Conservation (phyloP, 306 rosid species). For the Cyclanthera cordifolia region DNA sequence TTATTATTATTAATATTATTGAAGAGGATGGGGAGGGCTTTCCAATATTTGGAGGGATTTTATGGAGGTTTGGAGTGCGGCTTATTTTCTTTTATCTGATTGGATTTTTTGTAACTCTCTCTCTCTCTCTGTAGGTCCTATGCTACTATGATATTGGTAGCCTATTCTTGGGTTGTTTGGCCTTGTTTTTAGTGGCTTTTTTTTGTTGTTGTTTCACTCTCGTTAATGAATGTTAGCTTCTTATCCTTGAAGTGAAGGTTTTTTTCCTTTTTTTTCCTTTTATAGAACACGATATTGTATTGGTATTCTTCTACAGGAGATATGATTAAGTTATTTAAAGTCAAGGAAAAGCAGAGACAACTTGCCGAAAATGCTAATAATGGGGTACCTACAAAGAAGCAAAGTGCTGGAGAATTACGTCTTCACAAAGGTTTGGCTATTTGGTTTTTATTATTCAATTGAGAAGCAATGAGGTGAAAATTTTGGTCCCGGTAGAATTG, state of each 20-base stretch:
- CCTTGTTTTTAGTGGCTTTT: background rate
- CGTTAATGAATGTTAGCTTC: background rate
- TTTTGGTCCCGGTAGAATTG: background rate
- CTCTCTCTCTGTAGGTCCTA: no score
- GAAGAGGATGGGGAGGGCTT: background rate
- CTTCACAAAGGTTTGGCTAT: conserved; percentile 56
- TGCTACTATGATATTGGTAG: background rate
- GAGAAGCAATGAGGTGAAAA: background rate
- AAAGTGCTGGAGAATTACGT: conserved; percentile 87
- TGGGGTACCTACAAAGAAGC: conserved; percentile 63
- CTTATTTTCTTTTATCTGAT: background rate
- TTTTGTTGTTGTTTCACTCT: background rate
- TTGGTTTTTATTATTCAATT: background rate
- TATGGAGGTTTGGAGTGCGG: background rate
- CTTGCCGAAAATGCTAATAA: conserved; percentile 63
- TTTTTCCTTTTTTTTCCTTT: no score
- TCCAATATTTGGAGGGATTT: background rate
- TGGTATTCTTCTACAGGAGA: conserved; percentile 29
- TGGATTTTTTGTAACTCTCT: background rate
- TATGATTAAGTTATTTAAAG: conserved; percentile 81
- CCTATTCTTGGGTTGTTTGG: background rate
- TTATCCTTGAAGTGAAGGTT: background rate
- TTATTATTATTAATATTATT: no score
- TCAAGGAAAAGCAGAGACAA: conserved; percentile 87
- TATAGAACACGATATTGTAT: no score